Evolutionary conservation across 192 early-diverging fungal genomes (phyloP), one percentile per base, ranked within the genome.

Genomic region (Backusella psychrophila): DNA sequence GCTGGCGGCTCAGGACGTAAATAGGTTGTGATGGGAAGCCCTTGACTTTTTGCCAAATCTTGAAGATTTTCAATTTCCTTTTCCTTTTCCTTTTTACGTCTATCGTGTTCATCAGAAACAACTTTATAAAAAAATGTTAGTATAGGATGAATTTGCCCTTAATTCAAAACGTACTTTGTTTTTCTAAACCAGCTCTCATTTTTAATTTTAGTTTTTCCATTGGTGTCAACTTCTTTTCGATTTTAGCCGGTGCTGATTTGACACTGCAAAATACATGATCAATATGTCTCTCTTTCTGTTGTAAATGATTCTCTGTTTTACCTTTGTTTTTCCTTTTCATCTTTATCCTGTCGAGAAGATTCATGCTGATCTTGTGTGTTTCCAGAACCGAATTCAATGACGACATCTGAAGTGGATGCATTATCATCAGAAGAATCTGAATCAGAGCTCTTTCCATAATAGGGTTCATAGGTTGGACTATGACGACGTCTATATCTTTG

Each of bases 131-230:
- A 9, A 63, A 33, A 17, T 15, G 17, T 34, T 11, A 39, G 7
- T 39, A 39, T 11, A 39, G 9, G 38, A 1, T 39, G 38, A 11
- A 38, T 11, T 38, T 7, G 8, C 39, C 6, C 41, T n/a, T n/a
- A 35, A 15, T 42, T 9, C 49, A 70, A 38, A 44, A 49, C 19
- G 76, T 75, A 85, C 83, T 85, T 71, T 80, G 78, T 74, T 82
- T 80, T 49, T 85, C 81, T 36, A 85, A 71, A 31, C 81, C 80
- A 49, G 79, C 77, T 66, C 81, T 72, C 78, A 81, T 80, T 66
- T 82, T 85, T 52, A 85, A 34, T 34, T 82, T 81, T 9, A 85
- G 42, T 78, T 85, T 85, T 35, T 85, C 83, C 75, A 82, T 80
- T 6, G 83, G 83, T 6, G 78, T 85, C 34, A 85, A 73, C 52